A percentile compares a stretch with the other conserved stretches of the same genome.
Conservation (phyloP, 1,139 yeast genomes). For the Yamadazyma diospyri region DNA sequence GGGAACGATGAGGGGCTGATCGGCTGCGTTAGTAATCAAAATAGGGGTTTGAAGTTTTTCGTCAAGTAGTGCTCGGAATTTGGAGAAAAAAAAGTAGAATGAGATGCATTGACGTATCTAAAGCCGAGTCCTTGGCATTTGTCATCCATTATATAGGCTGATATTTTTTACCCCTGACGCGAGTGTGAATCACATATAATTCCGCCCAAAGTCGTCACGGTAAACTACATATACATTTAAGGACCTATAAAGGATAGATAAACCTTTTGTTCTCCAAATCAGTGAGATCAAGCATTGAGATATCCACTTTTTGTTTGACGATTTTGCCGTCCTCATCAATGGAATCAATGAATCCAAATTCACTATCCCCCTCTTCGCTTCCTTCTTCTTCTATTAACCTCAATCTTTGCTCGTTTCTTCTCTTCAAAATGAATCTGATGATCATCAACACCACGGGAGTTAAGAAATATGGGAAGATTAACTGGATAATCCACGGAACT, state of each 20-base stretch:
- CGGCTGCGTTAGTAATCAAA: too few species aligned
- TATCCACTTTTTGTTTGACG: conserved; percentile 23
- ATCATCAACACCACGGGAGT: conserved; percentile 16
- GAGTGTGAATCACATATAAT: too few species aligned
- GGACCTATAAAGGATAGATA: conserved; percentile 40
- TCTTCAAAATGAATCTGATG: conserved; percentile 15
- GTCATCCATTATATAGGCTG: too few species aligned
- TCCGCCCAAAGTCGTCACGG: too few species aligned
- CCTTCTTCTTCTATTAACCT: conserved; percentile 7
- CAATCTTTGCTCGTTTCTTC: conserved; percentile 17
- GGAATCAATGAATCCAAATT: conserved; percentile 10
- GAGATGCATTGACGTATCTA: too few species aligned
- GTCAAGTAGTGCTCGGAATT: too few species aligned
- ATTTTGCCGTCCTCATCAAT: conserved; percentile 23
- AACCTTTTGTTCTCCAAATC: conserved; percentile 45
- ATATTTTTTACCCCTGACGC: too few species aligned
- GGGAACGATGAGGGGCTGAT: too few species aligned
- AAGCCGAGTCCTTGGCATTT: too few species aligned
- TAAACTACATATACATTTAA: too few species aligned
- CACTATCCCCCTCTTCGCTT: conserved; percentile 11
- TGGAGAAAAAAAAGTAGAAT: too few species aligned
- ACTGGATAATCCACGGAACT: conserved; percentile 22
- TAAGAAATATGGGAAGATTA: conserved; percentile 15
- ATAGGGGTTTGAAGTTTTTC: too few species aligned
- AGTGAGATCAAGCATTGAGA: conserved; percentile 43